These are phyloP conservation scores for Ajuga reptans DNA, from an alignment of 305 asterid genomes.

Conservation along the genomic window DNA sequence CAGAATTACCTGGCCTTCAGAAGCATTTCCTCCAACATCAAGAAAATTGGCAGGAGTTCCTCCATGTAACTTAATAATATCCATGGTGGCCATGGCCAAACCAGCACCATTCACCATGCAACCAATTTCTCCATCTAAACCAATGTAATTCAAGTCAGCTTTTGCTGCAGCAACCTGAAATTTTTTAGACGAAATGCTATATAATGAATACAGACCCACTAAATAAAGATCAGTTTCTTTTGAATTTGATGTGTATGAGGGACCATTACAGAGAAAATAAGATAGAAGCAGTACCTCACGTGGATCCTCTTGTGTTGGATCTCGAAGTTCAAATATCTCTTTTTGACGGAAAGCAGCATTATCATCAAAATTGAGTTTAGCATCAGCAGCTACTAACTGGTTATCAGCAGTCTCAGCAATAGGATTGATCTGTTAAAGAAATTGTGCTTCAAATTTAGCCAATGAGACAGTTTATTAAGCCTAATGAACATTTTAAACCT, in stretches of 20 bases:
- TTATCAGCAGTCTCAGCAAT: constrained; percentile 92
- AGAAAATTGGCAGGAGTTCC: constrained; percentile 99
- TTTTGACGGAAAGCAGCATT: constrained; percentile 91
- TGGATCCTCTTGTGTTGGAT: constrained; percentile 95
- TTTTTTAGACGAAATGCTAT: neutral
- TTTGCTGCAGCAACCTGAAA: constrained; percentile 92
- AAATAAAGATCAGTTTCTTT: constrained; percentile 2
- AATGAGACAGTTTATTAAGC: constrained; percentile 5
- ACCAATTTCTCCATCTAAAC: constrained; percentile 98
- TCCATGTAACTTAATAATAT: constrained; percentile 89
- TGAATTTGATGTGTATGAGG: neutral
- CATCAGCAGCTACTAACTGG: constrained; percentile 91
- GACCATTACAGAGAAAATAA: neutral
- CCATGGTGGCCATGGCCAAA: constrained; percentile 99
- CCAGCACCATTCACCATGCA: constrained; percentile 99
- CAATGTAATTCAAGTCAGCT: constrained; percentile 98
- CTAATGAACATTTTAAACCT: constrained; percentile 9
- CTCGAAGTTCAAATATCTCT: constrained; percentile 73
- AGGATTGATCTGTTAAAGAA: constrained; percentile 66
- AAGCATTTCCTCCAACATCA: constrained; percentile 99
- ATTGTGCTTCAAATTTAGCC: constrained; percentile 4
- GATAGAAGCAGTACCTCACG: constrained; percentile 59
- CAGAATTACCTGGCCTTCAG: constrained; percentile 71
- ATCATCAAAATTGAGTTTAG: constrained; percentile 90
- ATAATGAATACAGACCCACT: neutral